These are phyloP conservation scores for Kodamaea restingae DNA, from an alignment of 805 yeast genomes.

Conservation along the genomic window DNA sequence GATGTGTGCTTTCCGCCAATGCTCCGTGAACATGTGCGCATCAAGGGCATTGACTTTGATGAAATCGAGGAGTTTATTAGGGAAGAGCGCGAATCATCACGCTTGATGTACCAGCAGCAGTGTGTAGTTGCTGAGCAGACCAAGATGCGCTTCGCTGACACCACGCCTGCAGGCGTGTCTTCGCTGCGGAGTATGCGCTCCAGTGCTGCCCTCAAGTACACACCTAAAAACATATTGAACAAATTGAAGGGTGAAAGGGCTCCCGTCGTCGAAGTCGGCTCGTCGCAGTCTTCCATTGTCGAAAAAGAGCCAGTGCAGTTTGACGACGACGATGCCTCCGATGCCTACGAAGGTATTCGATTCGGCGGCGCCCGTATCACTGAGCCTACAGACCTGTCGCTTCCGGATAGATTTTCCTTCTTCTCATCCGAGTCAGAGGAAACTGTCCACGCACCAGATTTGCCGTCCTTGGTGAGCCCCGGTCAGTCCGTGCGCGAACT, in stretches of 20 bases:
- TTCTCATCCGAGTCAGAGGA: conserved; percentile 26
- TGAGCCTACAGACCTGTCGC: conserved; percentile 16
- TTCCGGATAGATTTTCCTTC: conserved; percentile 52
- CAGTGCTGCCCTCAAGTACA: conserved; percentile 58
- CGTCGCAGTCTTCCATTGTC: conserved; percentile 3
- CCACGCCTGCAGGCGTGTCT: conserved; percentile 10
- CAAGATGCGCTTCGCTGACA: conserved; percentile 13
- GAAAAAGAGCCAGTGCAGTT: conserved; percentile 2
- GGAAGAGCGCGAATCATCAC: conserved; percentile 51
- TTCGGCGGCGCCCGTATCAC: conserved; percentile 38
- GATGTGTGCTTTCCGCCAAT: conserved; percentile 92
- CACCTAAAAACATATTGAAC: conserved; percentile 43
- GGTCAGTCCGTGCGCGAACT: conserved; percentile 21
- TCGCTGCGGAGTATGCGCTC: conserved; percentile 10
- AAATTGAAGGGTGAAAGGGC: neutral
- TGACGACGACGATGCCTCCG: conserved; percentile 16
- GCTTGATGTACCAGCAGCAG: conserved; percentile 17
- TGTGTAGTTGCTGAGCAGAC: conserved; percentile 22
- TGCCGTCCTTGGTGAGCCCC: conserved; percentile 20
- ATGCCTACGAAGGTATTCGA: conserved; percentile 32
- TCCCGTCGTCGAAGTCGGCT: neutral
- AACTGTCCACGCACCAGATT: conserved; percentile 26
- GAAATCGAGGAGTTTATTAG: conserved; percentile 80
- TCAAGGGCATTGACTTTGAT: conserved; percentile 83
- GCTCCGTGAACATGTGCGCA: conserved; percentile 55